These are phyloP conservation scores for Aspergillus sclerotioniger DNA, from an alignment of 495 filamentous ascomycete species.

Conservation along the genomic window DNA sequence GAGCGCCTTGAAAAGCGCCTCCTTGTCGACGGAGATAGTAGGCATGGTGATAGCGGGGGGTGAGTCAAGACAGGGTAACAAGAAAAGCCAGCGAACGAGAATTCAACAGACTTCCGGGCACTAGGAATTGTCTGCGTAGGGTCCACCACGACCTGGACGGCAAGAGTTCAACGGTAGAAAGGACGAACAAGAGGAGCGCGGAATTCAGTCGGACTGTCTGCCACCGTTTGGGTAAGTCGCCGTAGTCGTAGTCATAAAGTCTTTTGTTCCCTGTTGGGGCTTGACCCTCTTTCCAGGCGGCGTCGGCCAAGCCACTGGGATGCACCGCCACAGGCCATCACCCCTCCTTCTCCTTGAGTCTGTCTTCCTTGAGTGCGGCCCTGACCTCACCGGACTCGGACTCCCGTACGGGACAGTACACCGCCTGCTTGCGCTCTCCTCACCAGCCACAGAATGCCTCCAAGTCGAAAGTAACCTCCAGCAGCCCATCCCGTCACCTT, in stretches of 20 bases:
- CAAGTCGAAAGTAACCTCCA: slow-evolving; percentile 9
- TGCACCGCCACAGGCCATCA: slow-evolving; percentile 25
- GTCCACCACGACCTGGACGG: background rate
- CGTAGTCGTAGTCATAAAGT: slow-evolving; percentile 17
- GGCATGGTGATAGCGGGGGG: slow-evolving; percentile 53
- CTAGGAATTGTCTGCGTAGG: background rate
- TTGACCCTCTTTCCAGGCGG: slow-evolving; percentile 18
- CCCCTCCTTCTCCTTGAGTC: slow-evolving; percentile 11
- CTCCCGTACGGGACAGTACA: background rate
- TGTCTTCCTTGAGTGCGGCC: background rate
- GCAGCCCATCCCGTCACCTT: slow-evolving; percentile 18
- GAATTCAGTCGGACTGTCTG: background rate
- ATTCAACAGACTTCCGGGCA: slow-evolving; percentile 7
- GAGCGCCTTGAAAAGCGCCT: slow-evolving; percentile 86
- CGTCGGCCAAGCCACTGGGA: slow-evolving; percentile 11
- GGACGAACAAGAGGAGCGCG: background rate
- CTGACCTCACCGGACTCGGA: background rate
- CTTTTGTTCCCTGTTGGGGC: slow-evolving; percentile 20
- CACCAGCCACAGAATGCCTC: slow-evolving; percentile 27
- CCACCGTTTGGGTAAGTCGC: background rate
- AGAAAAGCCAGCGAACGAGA: background rate
- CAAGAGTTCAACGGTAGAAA: background rate
- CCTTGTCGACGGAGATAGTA: slow-evolving; percentile 94
- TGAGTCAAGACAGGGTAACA: slow-evolving; percentile 22
- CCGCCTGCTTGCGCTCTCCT: slow-evolving; percentile 2